phyloP scores from a whole-genome alignment of 257 asterid species.

The Jasminum sambac region DNA sequence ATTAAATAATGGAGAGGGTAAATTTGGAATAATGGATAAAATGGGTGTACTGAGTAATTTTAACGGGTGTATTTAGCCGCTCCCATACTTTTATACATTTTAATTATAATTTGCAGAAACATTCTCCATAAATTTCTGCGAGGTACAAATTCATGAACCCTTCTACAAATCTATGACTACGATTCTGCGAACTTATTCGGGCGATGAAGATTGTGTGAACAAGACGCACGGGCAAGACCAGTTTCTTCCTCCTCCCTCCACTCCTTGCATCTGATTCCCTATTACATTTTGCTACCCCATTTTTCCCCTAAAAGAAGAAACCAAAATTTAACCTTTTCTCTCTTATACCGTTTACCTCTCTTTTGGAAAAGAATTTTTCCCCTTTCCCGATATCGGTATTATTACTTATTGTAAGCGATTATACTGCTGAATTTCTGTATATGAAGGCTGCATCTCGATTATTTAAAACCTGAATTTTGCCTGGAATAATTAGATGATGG shows the following conservation, averaged over 20 bases:
- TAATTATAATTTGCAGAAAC: no score
- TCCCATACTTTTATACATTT: no score
- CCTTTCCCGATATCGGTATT: neutral
- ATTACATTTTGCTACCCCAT: neutral
- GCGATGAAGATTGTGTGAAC: neutral
- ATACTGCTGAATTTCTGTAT: neutral
- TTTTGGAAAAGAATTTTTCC: neutral
- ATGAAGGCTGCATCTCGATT: conserved; percentile 10
- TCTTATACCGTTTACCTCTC: neutral
- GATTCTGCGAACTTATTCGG: no score
- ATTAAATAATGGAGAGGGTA: no score
- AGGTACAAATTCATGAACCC: no score
- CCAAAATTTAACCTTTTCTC: neutral
- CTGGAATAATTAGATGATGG: conserved; percentile 42
- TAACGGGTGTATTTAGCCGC: no score
- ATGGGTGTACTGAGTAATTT: no score
- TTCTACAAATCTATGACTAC: no score
- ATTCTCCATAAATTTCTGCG: no score
- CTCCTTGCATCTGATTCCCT: neutral
- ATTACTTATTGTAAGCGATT: neutral
- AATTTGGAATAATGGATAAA: no score
- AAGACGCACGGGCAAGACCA: neutral
- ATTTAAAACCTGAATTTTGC: neutral
- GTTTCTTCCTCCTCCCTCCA: conserved; percentile 6
- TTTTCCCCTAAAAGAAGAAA: neutral